phyloP scores from a whole-genome alignment of 345 rosid genomes.

The Balakata baccata region DNA sequence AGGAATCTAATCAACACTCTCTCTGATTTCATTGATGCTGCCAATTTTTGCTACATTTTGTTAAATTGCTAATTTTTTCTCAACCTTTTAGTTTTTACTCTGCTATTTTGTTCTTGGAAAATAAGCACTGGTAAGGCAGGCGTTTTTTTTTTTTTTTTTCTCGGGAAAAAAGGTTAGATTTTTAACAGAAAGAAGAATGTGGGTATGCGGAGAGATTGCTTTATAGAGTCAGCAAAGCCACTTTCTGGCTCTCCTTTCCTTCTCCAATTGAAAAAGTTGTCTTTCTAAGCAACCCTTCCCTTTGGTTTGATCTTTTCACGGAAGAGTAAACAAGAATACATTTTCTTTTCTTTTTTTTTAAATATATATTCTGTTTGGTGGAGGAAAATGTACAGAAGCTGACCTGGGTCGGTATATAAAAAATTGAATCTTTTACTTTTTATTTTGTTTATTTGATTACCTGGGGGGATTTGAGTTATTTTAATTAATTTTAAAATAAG shows the following conservation, averaged over 20 bases:
- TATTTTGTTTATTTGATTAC: neutral
- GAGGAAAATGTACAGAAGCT: constrained; percentile 35
- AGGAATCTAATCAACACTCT: neutral
- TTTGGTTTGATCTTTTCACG: neutral
- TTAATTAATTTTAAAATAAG: neutral
- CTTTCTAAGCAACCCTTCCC: constrained; percentile 11
- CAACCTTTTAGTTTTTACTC: neutral
- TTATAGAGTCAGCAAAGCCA: constrained; percentile 38
- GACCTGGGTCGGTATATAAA: constrained; percentile 18
- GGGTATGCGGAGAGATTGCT: constrained; percentile 36
- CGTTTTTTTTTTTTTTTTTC: no score
- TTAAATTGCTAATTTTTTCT: neutral
- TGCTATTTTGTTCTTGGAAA: constrained; percentile 2
- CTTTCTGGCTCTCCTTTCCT: constrained; percentile 22
- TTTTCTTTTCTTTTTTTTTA: no score
- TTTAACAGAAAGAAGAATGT: constrained; percentile 27
- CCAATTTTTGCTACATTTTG: constrained; percentile 1
- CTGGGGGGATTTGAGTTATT: neutral
- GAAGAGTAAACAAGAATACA: neutral
- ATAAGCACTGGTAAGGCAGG: neutral
- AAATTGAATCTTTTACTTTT: constrained; percentile 6
- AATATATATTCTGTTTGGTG: constrained; percentile 16
- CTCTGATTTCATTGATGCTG: neutral
- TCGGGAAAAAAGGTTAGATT: constrained; percentile 8
- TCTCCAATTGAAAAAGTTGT: constrained; percentile 10